Percentiles rank a stretch among this genome's conserved stretches.
Evolutionary conservation across 306 rosid species (phyloP).

Genomic region (Mucuna pruriens): DNA sequence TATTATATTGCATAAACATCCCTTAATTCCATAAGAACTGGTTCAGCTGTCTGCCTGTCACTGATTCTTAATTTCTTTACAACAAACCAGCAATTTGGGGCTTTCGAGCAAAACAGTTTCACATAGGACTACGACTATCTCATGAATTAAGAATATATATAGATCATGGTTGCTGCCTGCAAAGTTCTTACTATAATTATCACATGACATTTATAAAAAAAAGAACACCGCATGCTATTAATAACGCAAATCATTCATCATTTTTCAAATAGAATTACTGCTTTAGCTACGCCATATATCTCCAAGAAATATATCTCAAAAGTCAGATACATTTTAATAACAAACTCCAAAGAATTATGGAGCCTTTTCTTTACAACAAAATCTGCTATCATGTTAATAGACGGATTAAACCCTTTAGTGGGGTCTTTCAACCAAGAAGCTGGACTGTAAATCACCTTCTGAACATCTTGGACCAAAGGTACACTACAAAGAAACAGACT

Average conservation of each 20-base stretch:
- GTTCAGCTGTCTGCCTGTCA: not conserved
- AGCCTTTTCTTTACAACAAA: slow-evolving; percentile 44
- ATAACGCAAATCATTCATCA: not conserved
- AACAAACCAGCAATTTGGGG: not conserved
- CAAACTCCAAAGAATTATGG: not conserved
- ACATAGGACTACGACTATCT: not conserved
- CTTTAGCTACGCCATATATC: slow-evolving; percentile 27
- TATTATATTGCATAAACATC: no score
- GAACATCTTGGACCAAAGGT: slow-evolving; percentile 77
- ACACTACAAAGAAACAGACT: slow-evolving; percentile 67
- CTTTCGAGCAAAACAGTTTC: not conserved
- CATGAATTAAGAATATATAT: not conserved
- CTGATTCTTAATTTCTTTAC: not conserved
- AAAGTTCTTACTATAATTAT: not conserved
- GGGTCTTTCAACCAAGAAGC: slow-evolving; percentile 18
- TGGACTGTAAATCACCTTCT: slow-evolving; percentile 51
- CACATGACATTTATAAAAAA: not conserved
- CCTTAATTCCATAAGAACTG: not conserved
- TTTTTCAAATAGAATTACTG: slow-evolving; percentile 11
- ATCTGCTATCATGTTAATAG: not conserved
- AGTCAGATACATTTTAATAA: slow-evolving; percentile 5
- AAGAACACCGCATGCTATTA: not conserved
- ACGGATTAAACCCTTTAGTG: not conserved
- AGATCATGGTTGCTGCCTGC: not conserved
- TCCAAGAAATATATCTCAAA: slow-evolving; percentile 9